Conservation (phyloP, 1,284 basidiomycete species). For the Cryptococcus sp. region DNA sequence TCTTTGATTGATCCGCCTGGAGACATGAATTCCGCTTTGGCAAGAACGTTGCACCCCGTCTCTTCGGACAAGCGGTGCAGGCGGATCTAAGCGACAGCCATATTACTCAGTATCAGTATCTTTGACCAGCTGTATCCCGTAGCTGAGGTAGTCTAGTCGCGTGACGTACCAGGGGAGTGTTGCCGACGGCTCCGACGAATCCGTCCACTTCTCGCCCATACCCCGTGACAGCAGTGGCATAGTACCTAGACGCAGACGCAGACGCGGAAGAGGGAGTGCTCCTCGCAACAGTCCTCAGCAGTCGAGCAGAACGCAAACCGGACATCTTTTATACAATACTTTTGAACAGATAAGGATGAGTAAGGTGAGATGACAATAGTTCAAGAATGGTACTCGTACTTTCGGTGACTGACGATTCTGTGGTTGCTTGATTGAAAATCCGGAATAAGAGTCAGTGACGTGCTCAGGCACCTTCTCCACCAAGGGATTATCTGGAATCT, state of each 20-base stretch:
- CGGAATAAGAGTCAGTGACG: too few relatives aligned
- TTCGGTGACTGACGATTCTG: too few relatives aligned
- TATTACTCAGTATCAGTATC: not conserved
- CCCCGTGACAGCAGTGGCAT: slow-evolving; percentile 41
- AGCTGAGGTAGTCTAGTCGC: not conserved
- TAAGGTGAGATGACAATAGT: not conserved
- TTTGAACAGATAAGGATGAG: not conserved
- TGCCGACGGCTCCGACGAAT: slow-evolving; percentile 86
- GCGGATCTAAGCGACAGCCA: slow-evolving; percentile 64
- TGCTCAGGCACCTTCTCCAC: too few relatives aligned
- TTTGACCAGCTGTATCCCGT: not conserved
- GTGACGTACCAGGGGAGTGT: slow-evolving; percentile 82
- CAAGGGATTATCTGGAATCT: too few relatives aligned
- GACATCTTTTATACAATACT: slow-evolving; percentile 2
- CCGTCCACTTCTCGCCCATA: slow-evolving; percentile 64
- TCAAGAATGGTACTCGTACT: too few relatives aligned
- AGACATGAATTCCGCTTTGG: slow-evolving; percentile 97
- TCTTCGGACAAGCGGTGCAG: slow-evolving; percentile 81
- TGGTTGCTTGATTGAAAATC: too few relatives aligned
- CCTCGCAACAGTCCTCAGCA: slow-evolving; percentile 3
- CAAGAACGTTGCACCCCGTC: slow-evolving; percentile 85
- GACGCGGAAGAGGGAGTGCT: not conserved
- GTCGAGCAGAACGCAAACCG: slow-evolving; percentile 5
- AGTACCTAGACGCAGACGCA: slow-evolving; percentile 21
- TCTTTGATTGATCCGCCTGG: slow-evolving; percentile 99